Percentiles rank a stretch among this genome's conserved stretches.
Conservation (phyloP, 345 rosid species). For the Eucalyptus curtisii region DNA sequence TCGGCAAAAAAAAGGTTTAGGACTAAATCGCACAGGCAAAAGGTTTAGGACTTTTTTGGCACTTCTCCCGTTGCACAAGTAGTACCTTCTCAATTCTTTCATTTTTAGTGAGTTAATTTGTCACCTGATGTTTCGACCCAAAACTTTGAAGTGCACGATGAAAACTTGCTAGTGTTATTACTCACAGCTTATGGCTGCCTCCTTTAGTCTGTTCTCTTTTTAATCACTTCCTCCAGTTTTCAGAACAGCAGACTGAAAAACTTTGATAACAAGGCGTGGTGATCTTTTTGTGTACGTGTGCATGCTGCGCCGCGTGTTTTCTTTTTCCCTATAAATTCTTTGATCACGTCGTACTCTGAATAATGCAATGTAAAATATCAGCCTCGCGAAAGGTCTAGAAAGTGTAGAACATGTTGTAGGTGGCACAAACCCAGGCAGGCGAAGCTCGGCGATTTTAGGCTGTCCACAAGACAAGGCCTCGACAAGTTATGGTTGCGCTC, state of each 20-base stretch:
- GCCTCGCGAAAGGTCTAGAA: background rate
- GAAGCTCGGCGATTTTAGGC: background rate
- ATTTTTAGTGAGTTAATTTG: background rate
- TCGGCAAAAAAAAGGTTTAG: too few species aligned
- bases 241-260: background rate
- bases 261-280: background rate
- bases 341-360: background rate
- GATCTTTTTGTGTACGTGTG: background rate
- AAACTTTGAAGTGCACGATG: background rate
- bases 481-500: background rate
- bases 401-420: background rate
- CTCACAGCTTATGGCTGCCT: background rate
- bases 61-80: background rate
- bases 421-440: background rate
- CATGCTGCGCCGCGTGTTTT: accelerated
- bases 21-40: too few species aligned
- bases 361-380: background rate
- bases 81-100: background rate
- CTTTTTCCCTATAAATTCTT: background rate
- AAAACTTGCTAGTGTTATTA: background rate
- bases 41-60: too few species aligned
- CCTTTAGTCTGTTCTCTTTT: background rate
- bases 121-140: background rate
- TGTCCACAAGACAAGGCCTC: background rate
- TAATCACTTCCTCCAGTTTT: background rate